Percentiles rank a stretch among this genome's conserved stretches.
These are phyloP conservation scores for Chytriomyces confervae DNA, from an alignment of 192 early-diverging fungal species.

Conservation along the genomic window DNA sequence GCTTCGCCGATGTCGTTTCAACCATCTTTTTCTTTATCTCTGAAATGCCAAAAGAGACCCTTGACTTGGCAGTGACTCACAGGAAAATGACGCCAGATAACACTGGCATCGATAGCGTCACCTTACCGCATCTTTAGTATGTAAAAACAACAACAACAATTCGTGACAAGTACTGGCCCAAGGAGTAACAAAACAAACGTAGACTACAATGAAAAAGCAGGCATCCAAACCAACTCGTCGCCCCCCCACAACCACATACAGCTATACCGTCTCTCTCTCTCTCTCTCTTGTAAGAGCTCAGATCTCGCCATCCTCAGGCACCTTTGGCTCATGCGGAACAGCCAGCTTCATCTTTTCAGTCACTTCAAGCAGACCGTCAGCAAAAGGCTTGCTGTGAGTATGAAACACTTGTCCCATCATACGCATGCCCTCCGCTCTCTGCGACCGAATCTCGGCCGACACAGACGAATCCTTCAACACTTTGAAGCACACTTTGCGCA, in stretches of 20 bases:
- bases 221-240: no score
- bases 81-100: no score
- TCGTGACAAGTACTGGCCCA: no score
- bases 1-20: not conserved
- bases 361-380: conserved; percentile 23
- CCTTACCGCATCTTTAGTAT: no score
- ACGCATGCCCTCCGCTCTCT: conserved; percentile 36
- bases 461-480: conserved; percentile 46
- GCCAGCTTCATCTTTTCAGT: conserved; percentile 29
- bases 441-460: conserved; percentile 25
- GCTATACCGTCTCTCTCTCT: no score
- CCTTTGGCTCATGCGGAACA: conserved; percentile 22
- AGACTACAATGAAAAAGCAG: no score
- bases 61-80: no score
- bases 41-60: not conserved
- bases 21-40: not conserved
- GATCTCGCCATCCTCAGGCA: conserved; percentile 37
- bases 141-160: no score
- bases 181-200: no score
- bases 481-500: conserved; percentile 44
- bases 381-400: conserved; percentile 4
- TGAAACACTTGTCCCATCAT: conserved; percentile 42
- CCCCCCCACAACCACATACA: no score
- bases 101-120: no score
- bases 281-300: not conserved